These are phyloP conservation scores for Picochlorum sp. DNA, from an alignment of 139 green algal genomes.

Conservation along the genomic window DNA sequence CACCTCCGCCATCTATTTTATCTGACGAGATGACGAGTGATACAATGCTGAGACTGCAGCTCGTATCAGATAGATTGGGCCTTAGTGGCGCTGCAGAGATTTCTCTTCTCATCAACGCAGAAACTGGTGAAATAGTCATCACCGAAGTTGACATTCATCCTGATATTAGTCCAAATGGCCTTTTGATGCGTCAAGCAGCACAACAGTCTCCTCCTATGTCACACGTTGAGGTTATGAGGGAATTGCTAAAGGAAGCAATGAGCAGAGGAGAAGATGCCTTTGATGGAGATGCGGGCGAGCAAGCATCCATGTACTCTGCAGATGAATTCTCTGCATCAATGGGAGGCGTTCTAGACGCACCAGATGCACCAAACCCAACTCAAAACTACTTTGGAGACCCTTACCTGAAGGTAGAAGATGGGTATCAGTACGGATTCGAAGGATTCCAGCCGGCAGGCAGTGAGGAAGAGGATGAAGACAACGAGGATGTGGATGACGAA, in stretches of 20 bases:
- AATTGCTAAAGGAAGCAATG: constrained; percentile 8
- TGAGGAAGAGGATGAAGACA: background rate
- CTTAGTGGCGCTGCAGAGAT: constrained; percentile 55
- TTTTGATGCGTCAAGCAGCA: constrained; percentile 11
- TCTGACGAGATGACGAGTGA: background rate
- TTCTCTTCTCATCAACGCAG: constrained; percentile 49
- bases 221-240: constrained; percentile 2
- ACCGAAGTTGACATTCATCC: constrained; percentile 40
- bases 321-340: constrained; percentile 4
- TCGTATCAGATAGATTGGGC: constrained; percentile 40
- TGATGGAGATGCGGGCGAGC: background rate
- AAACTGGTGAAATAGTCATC: constrained; percentile 58
- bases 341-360: background rate
- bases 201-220: background rate
- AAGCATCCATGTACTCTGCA: background rate
- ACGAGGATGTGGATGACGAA: background rate
- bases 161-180: constrained; percentile 11
- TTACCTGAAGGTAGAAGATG: constrained; percentile 3
- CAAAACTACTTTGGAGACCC: constrained; percentile 3
- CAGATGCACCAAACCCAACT: background rate
- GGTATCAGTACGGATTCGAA: constrained; percentile 2
- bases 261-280: constrained; percentile 5
- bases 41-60: constrained; percentile 23
- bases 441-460: background rate
- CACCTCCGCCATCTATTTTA: background rate